A percentile compares a stretch with the other conserved stretches of the same genome.
Conservation (phyloP, 2,329 filamentous ascomycete species). For the Zasmidium citrigriseum region DNA sequence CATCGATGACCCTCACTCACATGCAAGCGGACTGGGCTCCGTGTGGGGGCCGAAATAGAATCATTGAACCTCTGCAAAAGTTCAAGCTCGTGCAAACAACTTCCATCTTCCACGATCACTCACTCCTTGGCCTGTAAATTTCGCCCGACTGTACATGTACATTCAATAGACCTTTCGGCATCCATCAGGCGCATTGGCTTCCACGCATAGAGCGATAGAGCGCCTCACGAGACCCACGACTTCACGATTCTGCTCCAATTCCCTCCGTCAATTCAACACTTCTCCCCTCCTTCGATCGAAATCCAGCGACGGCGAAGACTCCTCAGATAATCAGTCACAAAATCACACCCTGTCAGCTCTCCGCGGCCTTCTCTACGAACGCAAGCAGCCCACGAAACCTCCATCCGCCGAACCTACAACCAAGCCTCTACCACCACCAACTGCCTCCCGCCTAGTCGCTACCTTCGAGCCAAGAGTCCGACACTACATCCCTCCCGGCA, state of each 20-base stretch:
- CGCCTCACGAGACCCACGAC: constrained; percentile 23
- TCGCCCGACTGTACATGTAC: no score
- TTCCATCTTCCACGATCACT: background rate
- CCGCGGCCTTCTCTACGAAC: constrained; percentile 12
- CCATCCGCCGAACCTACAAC: background rate
- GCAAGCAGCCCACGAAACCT: background rate
- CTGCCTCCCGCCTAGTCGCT: background rate
- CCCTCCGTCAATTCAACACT: background rate
- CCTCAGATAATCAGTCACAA: background rate
- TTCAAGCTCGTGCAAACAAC: background rate
- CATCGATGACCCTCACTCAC: background rate
- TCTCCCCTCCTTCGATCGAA: background rate
- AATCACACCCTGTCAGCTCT: background rate
- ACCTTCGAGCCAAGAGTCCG: constrained; percentile 11
- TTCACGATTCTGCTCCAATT: constrained; percentile 12
- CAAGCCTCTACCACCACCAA: background rate
- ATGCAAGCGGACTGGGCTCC: background rate
- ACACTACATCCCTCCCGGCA: constrained; percentile 8
- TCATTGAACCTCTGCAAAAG: background rate
- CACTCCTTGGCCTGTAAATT: no score
- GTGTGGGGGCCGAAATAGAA: background rate
- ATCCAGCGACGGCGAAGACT: background rate
- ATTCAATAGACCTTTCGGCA: background rate
- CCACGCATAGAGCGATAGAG: constrained; percentile 6
- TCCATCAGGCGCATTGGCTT: constrained; percentile 21